Conservation (phyloP, 768 basidiomycete genomes). For the Pulveroboletus sp. region DNA sequence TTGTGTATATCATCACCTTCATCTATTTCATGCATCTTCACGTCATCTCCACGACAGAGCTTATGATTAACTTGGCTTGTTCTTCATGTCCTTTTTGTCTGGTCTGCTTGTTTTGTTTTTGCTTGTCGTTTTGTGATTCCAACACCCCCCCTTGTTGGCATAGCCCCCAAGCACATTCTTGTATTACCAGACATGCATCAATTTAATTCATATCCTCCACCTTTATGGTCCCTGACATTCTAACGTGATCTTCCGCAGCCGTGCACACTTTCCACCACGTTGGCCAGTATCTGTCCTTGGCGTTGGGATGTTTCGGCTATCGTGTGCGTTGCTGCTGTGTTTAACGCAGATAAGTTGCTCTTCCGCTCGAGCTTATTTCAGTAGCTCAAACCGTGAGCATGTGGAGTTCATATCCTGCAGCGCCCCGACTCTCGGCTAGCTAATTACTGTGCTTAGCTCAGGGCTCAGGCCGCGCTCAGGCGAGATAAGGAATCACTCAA, state of each 20-base stretch:
- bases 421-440: background rate
- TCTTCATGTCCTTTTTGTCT: constrained; percentile 21
- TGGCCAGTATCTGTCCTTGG: background rate
- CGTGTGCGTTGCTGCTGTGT: no score
- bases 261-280: background rate
- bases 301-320: background rate
- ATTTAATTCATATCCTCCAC: constrained; percentile 25
- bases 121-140: constrained; percentile 28
- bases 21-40: constrained; percentile 32
- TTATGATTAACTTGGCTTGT: constrained; percentile 25
- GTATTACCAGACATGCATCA: constrained; percentile 33
- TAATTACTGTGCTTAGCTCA: no score
- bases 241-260: constrained; percentile 9
- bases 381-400: background rate
- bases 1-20: constrained; percentile 33
- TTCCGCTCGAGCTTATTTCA: background rate
- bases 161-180: constrained; percentile 26
- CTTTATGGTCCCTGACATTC: constrained; percentile 1
- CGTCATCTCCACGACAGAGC: constrained; percentile 24
- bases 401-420: background rate
- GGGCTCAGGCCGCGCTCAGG: background rate
- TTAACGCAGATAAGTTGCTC: background rate
- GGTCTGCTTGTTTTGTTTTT: constrained; percentile 26
- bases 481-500: constrained; percentile 10
- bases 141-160: constrained; percentile 25